These are phyloP conservation scores for Coriaria nepalensis DNA, from an alignment of 306 rosid species.

Conservation along the genomic window DNA sequence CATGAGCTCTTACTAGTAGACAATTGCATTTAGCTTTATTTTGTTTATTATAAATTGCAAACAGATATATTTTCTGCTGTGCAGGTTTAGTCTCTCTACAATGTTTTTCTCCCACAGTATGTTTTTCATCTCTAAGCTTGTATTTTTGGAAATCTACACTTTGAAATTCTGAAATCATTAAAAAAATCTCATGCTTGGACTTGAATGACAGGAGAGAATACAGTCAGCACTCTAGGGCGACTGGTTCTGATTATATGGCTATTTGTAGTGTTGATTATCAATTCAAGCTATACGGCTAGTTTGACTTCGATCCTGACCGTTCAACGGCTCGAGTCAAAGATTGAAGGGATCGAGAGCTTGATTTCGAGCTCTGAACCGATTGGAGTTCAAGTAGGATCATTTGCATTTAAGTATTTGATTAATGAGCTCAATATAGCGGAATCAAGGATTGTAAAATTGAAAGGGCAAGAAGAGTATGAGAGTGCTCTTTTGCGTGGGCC, in stretches of 20 bases:
- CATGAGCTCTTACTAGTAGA: neutral
- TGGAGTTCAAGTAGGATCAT: slow-evolving; percentile 80
- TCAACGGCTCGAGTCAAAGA: slow-evolving; percentile 53
- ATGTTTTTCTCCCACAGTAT: slow-evolving; percentile 85
- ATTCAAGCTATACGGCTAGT: slow-evolving; percentile 89
- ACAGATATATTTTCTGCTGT: slow-evolving; percentile 16
- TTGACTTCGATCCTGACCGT: slow-evolving; percentile 86
- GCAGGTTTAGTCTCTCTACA: slow-evolving; percentile 91
- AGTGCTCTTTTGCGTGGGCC: slow-evolving; percentile 55
- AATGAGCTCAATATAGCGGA: slow-evolving; percentile 55
- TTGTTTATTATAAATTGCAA: neutral
- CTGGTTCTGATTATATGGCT: slow-evolving; percentile 76
- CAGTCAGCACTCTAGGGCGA: slow-evolving; percentile 64
- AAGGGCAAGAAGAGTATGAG: slow-evolving; percentile 30
- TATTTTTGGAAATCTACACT: neutral
- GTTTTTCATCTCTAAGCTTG: slow-evolving; percentile 18
- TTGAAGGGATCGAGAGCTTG: slow-evolving; percentile 70
- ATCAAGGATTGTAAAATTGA: slow-evolving; percentile 47
- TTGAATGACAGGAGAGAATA: slow-evolving; percentile 52
- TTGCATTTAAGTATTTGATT: slow-evolving; percentile 38
- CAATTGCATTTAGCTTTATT: slow-evolving; percentile 1
- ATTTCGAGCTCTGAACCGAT: slow-evolving; percentile 44
- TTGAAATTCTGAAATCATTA: slow-evolving; percentile 13
- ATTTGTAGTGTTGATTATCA: slow-evolving; percentile 78
- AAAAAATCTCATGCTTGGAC: slow-evolving; percentile 10